These are phyloP conservation scores for Amanita rimosa DNA, from an alignment of 768 basidiomycete genomes.

Conservation along the genomic window DNA sequence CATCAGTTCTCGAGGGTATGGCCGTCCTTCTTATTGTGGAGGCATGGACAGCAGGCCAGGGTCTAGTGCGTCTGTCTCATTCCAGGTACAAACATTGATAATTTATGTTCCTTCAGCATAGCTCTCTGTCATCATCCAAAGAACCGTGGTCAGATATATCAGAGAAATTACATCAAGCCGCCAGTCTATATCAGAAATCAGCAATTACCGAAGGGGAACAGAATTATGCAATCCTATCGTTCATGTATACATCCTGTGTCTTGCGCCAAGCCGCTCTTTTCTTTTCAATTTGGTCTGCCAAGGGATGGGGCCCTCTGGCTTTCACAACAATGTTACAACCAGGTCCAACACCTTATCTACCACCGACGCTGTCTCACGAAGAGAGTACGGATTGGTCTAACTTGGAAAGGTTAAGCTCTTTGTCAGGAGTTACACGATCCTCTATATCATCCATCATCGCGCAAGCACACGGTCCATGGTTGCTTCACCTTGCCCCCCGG, in stretches of 20 bases:
- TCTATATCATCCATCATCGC: constrained; percentile 56
- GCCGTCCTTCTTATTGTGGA: constrained; percentile 73
- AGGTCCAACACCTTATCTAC: constrained; percentile 44
- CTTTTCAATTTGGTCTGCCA: constrained; percentile 75
- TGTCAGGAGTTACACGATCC: constrained; percentile 62
- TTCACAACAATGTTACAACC: constrained; percentile 67
- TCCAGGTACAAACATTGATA: constrained; percentile 4
- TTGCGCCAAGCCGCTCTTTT: constrained; percentile 66
- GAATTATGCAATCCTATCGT: constrained; percentile 50
- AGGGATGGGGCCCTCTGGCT: constrained; percentile 77
- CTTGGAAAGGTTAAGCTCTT: constrained; percentile 53
- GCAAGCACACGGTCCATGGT: constrained; percentile 79
- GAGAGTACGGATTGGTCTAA: constrained; percentile 34
- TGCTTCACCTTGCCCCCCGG: constrained; percentile 65
- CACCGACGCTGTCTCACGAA: constrained; percentile 42
- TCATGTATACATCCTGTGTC: constrained; percentile 57
- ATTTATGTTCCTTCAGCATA: constrained; percentile 31
- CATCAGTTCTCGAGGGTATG: constrained; percentile 76
- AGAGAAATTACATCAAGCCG: constrained; percentile 64
- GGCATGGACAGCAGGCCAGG: constrained; percentile 71
- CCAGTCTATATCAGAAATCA: constrained; percentile 48
- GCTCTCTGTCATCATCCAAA: constrained; percentile 34
- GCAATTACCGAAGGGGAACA: constrained; percentile 44
- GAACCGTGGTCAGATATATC: constrained; percentile 71
- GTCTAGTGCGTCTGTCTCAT: constrained; percentile 40